Percentiles rank a stretch among this genome's conserved stretches.
Evolutionary conservation across 495 filamentous ascomycete genomes (phyloP).

Genomic region (Aspergillus diversus): DNA sequence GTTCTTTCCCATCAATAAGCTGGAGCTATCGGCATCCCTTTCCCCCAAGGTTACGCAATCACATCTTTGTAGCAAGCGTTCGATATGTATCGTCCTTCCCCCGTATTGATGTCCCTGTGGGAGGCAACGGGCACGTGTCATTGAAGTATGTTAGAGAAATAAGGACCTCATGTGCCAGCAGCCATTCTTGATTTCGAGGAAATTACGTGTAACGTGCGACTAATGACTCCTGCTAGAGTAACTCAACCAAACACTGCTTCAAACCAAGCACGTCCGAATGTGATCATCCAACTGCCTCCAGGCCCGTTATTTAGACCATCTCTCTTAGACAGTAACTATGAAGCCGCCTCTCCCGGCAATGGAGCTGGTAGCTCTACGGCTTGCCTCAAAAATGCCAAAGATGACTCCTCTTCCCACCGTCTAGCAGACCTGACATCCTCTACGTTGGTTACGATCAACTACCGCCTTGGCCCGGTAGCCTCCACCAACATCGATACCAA

Average conservation of each 20-base stretch:
- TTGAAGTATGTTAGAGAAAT: conserved; percentile 29
- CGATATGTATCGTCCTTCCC: neutral
- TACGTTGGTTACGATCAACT: conserved; percentile 46
- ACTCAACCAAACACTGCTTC: conserved; percentile 25
- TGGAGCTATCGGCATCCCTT: neutral
- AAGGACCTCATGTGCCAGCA: too few relatives aligned
- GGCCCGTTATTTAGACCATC: conserved; percentile 37
- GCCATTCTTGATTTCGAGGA: neutral
- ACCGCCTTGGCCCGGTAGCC: conserved; percentile 41
- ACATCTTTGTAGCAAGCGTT: neutral
- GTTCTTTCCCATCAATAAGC: neutral
- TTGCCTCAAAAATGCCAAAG: conserved; percentile 17
- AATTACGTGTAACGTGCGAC: too few relatives aligned
- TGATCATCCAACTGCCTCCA: conserved; percentile 43
- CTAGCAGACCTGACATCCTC: conserved; percentile 36
- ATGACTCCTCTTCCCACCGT: conserved; percentile 22
- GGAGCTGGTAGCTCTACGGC: conserved; percentile 7
- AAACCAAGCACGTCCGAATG: conserved; percentile 23
- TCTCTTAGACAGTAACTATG: neutral
- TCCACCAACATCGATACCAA: neutral
- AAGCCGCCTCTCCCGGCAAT: neutral
- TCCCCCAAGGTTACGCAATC: neutral
- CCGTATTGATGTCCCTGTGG: conserved; percentile 32
- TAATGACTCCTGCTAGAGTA: conserved; percentile 26
- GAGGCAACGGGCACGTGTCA: conserved; percentile 38